These are phyloP conservation scores for Chlamydomonas eustigma DNA, from an alignment of 139 green algal species.

Conservation along the genomic window DNA sequence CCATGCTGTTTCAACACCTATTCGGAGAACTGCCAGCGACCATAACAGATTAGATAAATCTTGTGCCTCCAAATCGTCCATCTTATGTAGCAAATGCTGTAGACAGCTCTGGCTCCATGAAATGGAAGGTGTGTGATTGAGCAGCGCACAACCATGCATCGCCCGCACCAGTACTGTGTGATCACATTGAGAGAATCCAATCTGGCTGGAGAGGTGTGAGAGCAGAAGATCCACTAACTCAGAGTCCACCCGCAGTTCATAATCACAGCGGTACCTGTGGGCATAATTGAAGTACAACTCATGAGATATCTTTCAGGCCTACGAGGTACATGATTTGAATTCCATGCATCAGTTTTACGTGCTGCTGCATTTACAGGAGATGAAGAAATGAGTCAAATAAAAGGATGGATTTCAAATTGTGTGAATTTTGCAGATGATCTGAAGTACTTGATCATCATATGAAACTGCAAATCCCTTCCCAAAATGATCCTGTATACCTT, in stretches of 20 bases:
- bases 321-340: too few species aligned
- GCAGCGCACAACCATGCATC: conserved; percentile 8
- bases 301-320: neutral
- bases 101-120: neutral
- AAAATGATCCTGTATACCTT: too few species aligned
- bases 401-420: too few species aligned
- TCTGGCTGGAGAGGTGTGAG: neutral
- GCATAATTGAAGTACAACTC: neutral
- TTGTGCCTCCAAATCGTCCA: neutral
- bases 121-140: neutral
- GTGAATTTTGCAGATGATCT: too few species aligned
- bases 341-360: too few species aligned
- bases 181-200: neutral
- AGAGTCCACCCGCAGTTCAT: neutral
- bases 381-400: too few species aligned
- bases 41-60: neutral
- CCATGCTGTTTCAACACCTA: neutral
- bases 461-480: too few species aligned
- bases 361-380: too few species aligned
- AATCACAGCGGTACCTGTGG: neutral
- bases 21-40: conserved; percentile 1
- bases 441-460: too few species aligned
- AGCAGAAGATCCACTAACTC: neutral
- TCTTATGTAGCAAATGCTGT: neutral
- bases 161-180: neutral